Evolutionary conservation across 768 basidiomycete genomes (phyloP).

Genomic region (Gloeostereum incarnatum): DNA sequence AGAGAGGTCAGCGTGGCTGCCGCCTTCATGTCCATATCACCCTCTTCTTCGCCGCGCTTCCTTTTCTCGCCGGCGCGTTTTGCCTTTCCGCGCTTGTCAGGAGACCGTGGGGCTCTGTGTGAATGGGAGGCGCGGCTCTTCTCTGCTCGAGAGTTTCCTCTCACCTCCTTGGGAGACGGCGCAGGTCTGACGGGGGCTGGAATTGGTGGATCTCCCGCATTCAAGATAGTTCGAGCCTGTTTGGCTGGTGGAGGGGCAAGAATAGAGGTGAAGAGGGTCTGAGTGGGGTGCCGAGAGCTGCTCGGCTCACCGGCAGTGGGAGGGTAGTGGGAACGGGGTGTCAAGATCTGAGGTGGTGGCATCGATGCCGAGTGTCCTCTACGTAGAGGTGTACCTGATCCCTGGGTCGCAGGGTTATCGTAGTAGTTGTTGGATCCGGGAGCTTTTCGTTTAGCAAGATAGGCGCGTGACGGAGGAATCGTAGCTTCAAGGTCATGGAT

Average conservation of each 20-base stretch:
- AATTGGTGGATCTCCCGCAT: slow-evolving; percentile 60
- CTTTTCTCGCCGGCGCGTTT: slow-evolving; percentile 13
- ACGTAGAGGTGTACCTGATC: slow-evolving; percentile 20
- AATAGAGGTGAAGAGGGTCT: slow-evolving; percentile 66
- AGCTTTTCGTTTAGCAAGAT: slow-evolving; percentile 13
- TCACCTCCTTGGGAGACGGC: slow-evolving; percentile 33
- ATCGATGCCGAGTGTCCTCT: slow-evolving; percentile 33
- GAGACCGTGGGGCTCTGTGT: background rate
- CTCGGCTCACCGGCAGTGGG: slow-evolving; percentile 17
- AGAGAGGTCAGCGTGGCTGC: slow-evolving; percentile 73
- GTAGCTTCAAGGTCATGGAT: slow-evolving; percentile 62
- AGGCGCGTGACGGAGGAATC: slow-evolving; percentile 11
- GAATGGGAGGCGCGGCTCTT: slow-evolving; percentile 25
- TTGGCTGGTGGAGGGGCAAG: slow-evolving; percentile 70
- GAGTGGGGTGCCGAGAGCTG: slow-evolving; percentile 16
- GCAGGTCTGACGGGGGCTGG: slow-evolving; percentile 39
- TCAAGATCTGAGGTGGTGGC: slow-evolving; percentile 28
- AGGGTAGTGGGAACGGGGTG: slow-evolving; percentile 34
- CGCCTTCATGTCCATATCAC: slow-evolving; percentile 73
- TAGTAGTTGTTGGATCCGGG: slow-evolving; percentile 34
- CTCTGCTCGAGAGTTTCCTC: slow-evolving; percentile 25
- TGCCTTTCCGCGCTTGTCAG: slow-evolving; percentile 27
- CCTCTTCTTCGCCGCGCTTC: slow-evolving; percentile 25
- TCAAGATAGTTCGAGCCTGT: slow-evolving; percentile 73
- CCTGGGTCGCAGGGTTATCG: slow-evolving; percentile 34